Conservation (phyloP, 2,329 filamentous ascomycete genomes). For the Aspergillus fumigatus region DNA sequence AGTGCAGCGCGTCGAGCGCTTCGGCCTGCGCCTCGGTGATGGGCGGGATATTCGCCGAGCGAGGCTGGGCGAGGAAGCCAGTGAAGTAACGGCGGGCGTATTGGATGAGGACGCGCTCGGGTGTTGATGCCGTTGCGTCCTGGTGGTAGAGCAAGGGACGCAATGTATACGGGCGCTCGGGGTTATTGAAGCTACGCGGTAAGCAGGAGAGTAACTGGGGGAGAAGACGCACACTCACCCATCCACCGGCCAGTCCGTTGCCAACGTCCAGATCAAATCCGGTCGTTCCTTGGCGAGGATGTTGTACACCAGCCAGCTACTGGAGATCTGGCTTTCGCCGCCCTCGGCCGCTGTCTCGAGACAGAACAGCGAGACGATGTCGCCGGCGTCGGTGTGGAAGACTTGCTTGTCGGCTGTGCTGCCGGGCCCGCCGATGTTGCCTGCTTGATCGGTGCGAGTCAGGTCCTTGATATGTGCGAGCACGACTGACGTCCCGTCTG, state of each 20-base stretch:
- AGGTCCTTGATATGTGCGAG: slow-evolving; percentile 62
- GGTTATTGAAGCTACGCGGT: slow-evolving; percentile 48
- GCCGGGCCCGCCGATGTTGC: slow-evolving; percentile 39
- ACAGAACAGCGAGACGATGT: slow-evolving; percentile 50
- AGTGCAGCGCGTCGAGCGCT: slow-evolving; percentile 49
- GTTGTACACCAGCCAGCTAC: slow-evolving; percentile 53
- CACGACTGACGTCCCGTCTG: slow-evolving; percentile 43
- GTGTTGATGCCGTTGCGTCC: slow-evolving; percentile 40
- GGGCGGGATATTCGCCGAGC: slow-evolving; percentile 41
- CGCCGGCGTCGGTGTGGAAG: slow-evolving; percentile 55
- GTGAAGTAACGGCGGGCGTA: slow-evolving; percentile 58
- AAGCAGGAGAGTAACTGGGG: background rate
- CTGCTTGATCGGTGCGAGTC: slow-evolving; percentile 20
- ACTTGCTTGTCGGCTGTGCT: slow-evolving; percentile 42
- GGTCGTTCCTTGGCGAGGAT: slow-evolving; percentile 49
- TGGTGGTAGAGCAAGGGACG: slow-evolving; percentile 49
- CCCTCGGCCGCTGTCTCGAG: slow-evolving; percentile 46
- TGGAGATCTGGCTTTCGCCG: slow-evolving; percentile 51
- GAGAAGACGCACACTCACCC: slow-evolving; percentile 29
- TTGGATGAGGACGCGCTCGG: slow-evolving; percentile 56
- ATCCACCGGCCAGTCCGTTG: slow-evolving; percentile 47
- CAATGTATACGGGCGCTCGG: slow-evolving; percentile 38
- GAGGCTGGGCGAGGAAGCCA: slow-evolving; percentile 42
- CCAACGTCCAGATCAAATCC: slow-evolving; percentile 50
- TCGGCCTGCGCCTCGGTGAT: slow-evolving; percentile 52